These are phyloP conservation scores for Fusarium cicatricum DNA, from an alignment of 2,329 filamentous ascomycete genomes.

Conservation along the genomic window DNA sequence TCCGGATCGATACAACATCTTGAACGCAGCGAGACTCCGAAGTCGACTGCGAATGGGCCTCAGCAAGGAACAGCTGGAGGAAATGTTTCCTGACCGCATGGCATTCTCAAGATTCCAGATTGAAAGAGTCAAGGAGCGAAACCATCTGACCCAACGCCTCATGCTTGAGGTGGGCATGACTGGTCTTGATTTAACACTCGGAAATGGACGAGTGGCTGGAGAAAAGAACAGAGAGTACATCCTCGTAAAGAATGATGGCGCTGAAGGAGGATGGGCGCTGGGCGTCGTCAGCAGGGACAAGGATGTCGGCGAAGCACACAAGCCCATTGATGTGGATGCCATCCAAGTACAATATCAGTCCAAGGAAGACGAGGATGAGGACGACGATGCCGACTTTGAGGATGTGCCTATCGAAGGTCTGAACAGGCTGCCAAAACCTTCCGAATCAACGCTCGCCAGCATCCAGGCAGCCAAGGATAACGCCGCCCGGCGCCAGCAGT, in stretches of 20 bases:
- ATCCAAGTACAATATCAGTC: conserved; percentile 65
- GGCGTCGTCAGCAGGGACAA: conserved; percentile 91
- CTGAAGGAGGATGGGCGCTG: conserved; percentile 94
- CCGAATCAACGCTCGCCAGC: conserved; percentile 32
- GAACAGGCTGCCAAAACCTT: conserved; percentile 77
- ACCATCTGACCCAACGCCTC: conserved; percentile 90
- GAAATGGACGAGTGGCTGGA: conserved; percentile 75
- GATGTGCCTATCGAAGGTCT: conserved; percentile 91
- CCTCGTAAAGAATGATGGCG: conserved; percentile 92
- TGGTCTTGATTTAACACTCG: conserved; percentile 74
- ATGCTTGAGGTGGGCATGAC: conserved; percentile 96
- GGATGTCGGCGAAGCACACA: conserved; percentile 79
- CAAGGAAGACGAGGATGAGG: conserved; percentile 68
- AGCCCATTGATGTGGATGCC: conserved; percentile 90
- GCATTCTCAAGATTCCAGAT: conserved; percentile 97
- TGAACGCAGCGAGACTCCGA: conserved; percentile 90
- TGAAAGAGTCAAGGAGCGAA: conserved; percentile 89
- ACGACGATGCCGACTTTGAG: conserved; percentile 85
- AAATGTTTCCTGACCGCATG: conserved; percentile 98
- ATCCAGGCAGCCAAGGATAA: conserved; percentile 40
- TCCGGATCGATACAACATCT: conserved; percentile 93
- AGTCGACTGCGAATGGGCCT: conserved; percentile 94
- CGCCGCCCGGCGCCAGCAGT: conserved; percentile 39
- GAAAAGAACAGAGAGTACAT: conserved; percentile 95
- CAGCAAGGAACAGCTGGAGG: conserved; percentile 93